These are phyloP conservation scores for Coprinopsis marcescibilis DNA, from an alignment of 768 basidiomycete species.

Conservation along the genomic window DNA sequence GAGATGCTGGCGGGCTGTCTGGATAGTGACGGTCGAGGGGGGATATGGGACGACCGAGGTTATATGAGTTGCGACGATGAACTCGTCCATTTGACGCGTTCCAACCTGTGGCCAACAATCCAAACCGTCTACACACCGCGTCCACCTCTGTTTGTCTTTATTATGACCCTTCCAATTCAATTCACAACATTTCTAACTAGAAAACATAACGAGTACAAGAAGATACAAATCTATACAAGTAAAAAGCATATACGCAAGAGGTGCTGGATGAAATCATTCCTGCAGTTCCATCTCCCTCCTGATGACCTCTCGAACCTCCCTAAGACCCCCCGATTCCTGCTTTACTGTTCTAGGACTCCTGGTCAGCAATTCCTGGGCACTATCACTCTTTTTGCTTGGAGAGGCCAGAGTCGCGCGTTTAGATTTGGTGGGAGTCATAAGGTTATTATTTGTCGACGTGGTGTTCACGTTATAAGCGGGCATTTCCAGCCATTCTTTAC, in stretches of 20 bases:
- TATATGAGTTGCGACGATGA: slow-evolving; percentile 55
- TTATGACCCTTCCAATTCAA: no score
- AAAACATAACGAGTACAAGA: neutral
- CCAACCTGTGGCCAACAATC: neutral
- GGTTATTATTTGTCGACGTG: slow-evolving; percentile 16
- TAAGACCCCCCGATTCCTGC: slow-evolving; percentile 64
- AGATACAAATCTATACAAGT: neutral
- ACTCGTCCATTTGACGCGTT: slow-evolving; percentile 18
- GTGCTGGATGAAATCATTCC: slow-evolving; percentile 40
- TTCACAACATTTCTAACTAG: no score
- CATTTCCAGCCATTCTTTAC: slow-evolving; percentile 59
- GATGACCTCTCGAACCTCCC: slow-evolving; percentile 79
- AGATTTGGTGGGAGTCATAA: slow-evolving; percentile 39
- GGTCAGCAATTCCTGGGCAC: slow-evolving; percentile 52
- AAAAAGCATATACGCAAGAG: neutral
- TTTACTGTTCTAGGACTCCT: slow-evolving; percentile 72
- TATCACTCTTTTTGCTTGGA: slow-evolving; percentile 49
- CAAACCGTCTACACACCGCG: no score
- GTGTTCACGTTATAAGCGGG: slow-evolving; percentile 31
- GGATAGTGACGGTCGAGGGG: slow-evolving; percentile 46
- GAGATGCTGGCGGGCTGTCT: slow-evolving; percentile 52
- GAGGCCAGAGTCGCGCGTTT: slow-evolving; percentile 35
- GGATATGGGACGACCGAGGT: slow-evolving; percentile 58
- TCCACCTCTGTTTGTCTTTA: neutral
- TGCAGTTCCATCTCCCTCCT: slow-evolving; percentile 69